A percentile compares a stretch with the other conserved stretches of the same genome.
Evolutionary conservation across 805 yeast species (phyloP).

Genomic region (Yamadazyma endophytica): DNA sequence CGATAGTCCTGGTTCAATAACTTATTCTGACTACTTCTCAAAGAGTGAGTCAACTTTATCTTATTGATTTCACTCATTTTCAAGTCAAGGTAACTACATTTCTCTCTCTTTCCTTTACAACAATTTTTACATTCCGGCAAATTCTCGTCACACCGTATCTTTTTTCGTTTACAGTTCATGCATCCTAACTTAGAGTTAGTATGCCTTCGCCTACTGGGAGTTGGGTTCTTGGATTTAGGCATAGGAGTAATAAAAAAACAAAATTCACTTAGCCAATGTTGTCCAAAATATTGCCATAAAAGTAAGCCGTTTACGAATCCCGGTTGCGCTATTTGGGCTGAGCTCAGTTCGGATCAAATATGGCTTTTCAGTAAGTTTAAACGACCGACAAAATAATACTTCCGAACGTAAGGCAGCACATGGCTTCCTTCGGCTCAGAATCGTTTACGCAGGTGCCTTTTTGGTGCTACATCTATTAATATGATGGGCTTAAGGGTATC

Average conservation of each 20-base stretch:
- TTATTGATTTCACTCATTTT: constrained; percentile 15
- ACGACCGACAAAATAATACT: no score
- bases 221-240: constrained; percentile 1
- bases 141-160: constrained; percentile 27
- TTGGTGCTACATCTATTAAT: no score
- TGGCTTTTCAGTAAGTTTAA: no score
- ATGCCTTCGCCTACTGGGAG: constrained; percentile 19
- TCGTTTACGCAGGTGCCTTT: no score
- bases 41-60: constrained; percentile 22
- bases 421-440: no score
- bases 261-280: neutral
- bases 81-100: constrained; percentile 22
- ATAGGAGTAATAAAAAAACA: no score
- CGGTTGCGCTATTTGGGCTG: no score
- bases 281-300: neutral
- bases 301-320: no score
- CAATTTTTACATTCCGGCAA: constrained; percentile 26
- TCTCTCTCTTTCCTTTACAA: constrained; percentile 19
- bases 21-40: constrained; percentile 24
- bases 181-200: constrained; percentile 29
- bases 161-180: constrained; percentile 26
- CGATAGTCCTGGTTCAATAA: constrained; percentile 20
- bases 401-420: no score
- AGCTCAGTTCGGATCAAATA: no score
- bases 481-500: no score